phyloP scores from a whole-genome alignment of 345 rosid genomes.

The Odontarrhena argentea region DNA sequence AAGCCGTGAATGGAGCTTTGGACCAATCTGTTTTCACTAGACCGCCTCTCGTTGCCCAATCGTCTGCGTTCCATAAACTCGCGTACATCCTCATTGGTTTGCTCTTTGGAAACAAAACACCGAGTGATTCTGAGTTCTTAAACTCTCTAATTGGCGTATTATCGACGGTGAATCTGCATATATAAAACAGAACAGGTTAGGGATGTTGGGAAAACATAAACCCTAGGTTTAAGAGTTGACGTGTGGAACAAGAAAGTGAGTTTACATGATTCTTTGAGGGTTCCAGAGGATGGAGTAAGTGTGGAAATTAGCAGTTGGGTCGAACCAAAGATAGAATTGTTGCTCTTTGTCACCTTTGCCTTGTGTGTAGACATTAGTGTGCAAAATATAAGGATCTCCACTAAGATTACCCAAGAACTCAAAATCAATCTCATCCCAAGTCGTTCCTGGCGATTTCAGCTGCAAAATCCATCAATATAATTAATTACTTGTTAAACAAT shows the following conservation, averaged over 20 bases:
- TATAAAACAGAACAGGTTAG: background rate
- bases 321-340: conserved; percentile 49
- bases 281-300: conserved; percentile 52
- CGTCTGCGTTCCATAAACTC: conserved; percentile 63
- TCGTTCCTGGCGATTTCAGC: conserved; percentile 35
- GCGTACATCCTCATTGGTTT: conserved; percentile 66
- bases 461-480: background rate
- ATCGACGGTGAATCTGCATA: conserved; percentile 52
- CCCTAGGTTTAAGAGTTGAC: background rate
- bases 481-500: background rate
- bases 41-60: conserved; percentile 72
- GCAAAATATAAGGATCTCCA: conserved; percentile 49
- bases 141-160: conserved; percentile 63
- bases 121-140: conserved; percentile 52
- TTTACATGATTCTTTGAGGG: conserved; percentile 48
- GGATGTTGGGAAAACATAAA: background rate
- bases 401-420: conserved; percentile 50
- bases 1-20: conserved; percentile 51
- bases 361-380: conserved; percentile 47
- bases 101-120: conserved; percentile 57
- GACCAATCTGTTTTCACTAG: conserved; percentile 61
- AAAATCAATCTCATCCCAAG: conserved; percentile 51
- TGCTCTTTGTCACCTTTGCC: conserved; percentile 52
- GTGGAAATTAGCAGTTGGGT: conserved; percentile 43
- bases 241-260: conserved; percentile 21